Evolutionary conservation across 495 filamentous ascomycete species (phyloP).

Genomic region (Neurospora sp.): DNA sequence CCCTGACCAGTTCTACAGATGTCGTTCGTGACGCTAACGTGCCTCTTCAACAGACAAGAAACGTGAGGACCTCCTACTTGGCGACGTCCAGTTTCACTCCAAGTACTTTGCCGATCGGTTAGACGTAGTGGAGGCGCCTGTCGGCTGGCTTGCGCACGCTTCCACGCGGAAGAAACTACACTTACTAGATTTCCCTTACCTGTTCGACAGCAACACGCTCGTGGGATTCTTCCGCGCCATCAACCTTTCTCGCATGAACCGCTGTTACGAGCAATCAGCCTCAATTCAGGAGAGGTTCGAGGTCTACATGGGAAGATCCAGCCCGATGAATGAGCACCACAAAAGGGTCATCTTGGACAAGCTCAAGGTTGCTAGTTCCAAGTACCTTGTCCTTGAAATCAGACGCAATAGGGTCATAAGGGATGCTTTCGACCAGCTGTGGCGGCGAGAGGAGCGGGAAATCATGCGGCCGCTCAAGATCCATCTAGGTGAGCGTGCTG

Average conservation of each 20-base stretch:
- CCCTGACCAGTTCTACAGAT: background rate
- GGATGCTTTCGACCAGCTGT: conserved; percentile 81
- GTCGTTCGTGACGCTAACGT: conserved; percentile 4
- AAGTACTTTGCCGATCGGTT: conserved; percentile 68
- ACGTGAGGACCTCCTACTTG: conserved; percentile 51
- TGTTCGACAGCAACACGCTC: conserved; percentile 62
- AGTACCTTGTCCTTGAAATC: conserved; percentile 69
- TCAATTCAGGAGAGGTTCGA: conserved; percentile 50
- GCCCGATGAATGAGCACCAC: conserved; percentile 30
- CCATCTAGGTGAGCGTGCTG: conserved; percentile 64
- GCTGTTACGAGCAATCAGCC: conserved; percentile 59
- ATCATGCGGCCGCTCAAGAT: conserved; percentile 80
- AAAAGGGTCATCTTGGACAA: conserved; percentile 45
- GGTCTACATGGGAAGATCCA: conserved; percentile 44
- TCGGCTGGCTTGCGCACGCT: conserved; percentile 55
- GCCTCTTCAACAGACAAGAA: conserved; percentile 38
- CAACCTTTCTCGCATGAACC: conserved; percentile 74
- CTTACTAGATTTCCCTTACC: conserved; percentile 68
- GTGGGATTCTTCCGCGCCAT: conserved; percentile 84
- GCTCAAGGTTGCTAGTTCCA: conserved; percentile 52
- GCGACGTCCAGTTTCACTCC: conserved; percentile 58
- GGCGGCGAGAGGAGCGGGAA: conserved; percentile 73
- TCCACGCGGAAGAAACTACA: conserved; percentile 57
- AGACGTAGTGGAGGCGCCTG: conserved; percentile 64
- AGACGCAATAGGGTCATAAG: conserved; percentile 57